phyloP scores from a whole-genome alignment of 352 stramenopile species.

The Phytophthora fragariaefolia region DNA sequence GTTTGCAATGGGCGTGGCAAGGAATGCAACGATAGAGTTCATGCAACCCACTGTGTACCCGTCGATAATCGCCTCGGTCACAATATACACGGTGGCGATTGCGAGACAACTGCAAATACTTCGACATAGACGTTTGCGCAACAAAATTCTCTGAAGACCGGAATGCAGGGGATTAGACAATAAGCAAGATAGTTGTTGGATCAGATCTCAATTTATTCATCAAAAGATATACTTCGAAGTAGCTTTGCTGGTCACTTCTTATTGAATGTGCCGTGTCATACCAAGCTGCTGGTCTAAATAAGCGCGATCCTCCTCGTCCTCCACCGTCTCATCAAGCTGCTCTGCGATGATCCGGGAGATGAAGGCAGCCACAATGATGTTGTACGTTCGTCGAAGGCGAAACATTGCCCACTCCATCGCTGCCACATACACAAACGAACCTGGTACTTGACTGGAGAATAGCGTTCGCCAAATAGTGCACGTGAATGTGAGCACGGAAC shows the following conservation, averaged over 20 bases:
- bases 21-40: slow-evolving; percentile 15
- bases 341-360: slow-evolving; percentile 74
- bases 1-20: slow-evolving; percentile 47
- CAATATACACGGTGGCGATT: slow-evolving; percentile 30
- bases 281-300: slow-evolving; percentile 50
- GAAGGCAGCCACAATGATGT: slow-evolving; percentile 70
- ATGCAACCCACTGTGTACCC: slow-evolving; percentile 7
- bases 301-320: slow-evolving; percentile 71
- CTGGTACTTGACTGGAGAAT: slow-evolving; percentile 47
- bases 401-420: slow-evolving; percentile 60
- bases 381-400: slow-evolving; percentile 65
- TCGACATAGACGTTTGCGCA: neutral
- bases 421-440: slow-evolving; percentile 50
- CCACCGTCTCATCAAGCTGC: slow-evolving; percentile 71
- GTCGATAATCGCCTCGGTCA: slow-evolving; percentile 12
- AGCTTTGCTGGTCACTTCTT: too few species aligned
- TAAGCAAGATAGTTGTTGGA: too few species aligned
- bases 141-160: slow-evolving; percentile 14
- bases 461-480: slow-evolving; percentile 64
- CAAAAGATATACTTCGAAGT: too few species aligned
- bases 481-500: slow-evolving; percentile 51
- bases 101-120: slow-evolving; percentile 28
- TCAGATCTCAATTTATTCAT: too few species aligned
- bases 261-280: slow-evolving; percentile 29
- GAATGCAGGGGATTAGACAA: too few species aligned